These are phyloP conservation scores for Alectoria sarmentosa DNA, from an alignment of 495 filamentous ascomycete species.

Conservation along the genomic window DNA sequence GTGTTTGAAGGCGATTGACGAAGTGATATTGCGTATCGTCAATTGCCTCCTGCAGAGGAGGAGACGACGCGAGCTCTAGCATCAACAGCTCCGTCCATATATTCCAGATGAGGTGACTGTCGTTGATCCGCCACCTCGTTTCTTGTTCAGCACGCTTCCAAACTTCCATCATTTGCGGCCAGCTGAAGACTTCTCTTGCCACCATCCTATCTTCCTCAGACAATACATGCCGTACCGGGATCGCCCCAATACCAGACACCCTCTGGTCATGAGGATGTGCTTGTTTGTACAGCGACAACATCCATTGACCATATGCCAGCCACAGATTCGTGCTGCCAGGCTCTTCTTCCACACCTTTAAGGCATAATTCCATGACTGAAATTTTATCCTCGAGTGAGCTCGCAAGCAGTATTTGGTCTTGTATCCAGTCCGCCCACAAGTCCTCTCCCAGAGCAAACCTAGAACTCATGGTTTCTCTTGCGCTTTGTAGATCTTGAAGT, in stretches of 20 bases:
- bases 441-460: conserved; percentile 61
- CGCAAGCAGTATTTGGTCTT: conserved; percentile 56
- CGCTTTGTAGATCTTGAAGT: conserved; percentile 53
- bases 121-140: conserved; percentile 72
- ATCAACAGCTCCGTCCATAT: conserved; percentile 56
- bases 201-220: conserved; percentile 66
- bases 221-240: conserved; percentile 49
- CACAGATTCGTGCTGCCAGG: conserved; percentile 78
- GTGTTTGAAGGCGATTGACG: conserved; percentile 63
- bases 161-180: conserved; percentile 65
- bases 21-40: conserved; percentile 62
- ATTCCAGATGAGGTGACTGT: conserved; percentile 88
- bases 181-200: conserved; percentile 72
- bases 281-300: conserved; percentile 62
- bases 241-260: conserved; percentile 31
- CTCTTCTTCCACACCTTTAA: conserved; percentile 74
- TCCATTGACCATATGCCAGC: conserved; percentile 81
- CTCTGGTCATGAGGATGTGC: conserved; percentile 39
- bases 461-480: conserved; percentile 57
- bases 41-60: conserved; percentile 51
- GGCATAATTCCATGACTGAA: conserved; percentile 75
- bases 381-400: conserved; percentile 56
- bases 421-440: conserved; percentile 57
- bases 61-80: conserved; percentile 53
- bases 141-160: conserved; percentile 73